Percentiles rank a stretch among this genome's conserved stretches.
phyloP scores from a whole-genome alignment of 768 basidiomycete species.

The Mycena alexandri region DNA sequence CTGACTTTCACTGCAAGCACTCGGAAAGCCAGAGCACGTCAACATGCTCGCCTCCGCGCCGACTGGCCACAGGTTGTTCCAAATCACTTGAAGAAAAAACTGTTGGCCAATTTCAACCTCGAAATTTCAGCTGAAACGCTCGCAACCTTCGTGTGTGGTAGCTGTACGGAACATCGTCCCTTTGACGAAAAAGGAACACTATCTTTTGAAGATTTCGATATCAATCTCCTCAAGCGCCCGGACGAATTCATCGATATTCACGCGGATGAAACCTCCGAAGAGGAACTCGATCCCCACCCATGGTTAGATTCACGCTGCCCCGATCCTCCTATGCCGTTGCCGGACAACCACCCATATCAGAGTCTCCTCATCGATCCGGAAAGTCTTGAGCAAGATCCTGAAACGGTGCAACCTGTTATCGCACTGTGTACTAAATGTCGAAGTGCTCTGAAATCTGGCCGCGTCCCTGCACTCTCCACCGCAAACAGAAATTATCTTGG shows the following conservation, averaged over 20 bases:
- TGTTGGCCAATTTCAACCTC: not conserved
- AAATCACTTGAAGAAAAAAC: not conserved
- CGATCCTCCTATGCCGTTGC: not conserved
- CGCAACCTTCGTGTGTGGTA: not conserved
- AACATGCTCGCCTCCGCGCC: not conserved
- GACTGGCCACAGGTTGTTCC: not conserved
- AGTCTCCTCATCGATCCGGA: not conserved
- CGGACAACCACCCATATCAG: not conserved
- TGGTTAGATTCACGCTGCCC: not conserved
- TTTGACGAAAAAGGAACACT: not conserved
- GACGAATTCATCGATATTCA: conserved; percentile 1
- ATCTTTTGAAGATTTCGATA: not conserved
- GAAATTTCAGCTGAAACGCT: not conserved
- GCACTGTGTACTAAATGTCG: not conserved
- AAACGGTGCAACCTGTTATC: not conserved
- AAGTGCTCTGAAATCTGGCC: not conserved
- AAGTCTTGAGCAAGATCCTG: not conserved
- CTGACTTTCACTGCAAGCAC: not conserved
- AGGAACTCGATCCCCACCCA: too few relatives aligned
- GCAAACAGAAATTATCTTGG: conserved; percentile 13
- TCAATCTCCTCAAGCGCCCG: not conserved
- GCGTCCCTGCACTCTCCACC: not conserved
- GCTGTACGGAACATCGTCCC: not conserved
- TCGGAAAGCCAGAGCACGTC: not conserved
- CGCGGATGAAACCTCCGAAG: not conserved